phyloP scores from a whole-genome alignment of 176 grass and related monocot genomes.

The Chloris gayana region DNA sequence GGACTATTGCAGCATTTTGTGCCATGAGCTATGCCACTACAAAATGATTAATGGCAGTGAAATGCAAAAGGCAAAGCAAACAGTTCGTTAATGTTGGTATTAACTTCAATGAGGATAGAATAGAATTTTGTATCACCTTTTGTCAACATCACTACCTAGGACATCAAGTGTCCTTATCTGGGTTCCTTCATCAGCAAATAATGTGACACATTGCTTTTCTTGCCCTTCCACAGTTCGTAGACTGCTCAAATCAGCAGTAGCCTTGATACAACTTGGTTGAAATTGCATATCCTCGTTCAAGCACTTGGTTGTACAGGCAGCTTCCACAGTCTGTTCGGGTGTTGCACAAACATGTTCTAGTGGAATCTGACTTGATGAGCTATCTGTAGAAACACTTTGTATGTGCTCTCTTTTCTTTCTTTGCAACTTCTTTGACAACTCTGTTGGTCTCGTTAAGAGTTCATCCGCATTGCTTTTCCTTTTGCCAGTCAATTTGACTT shows the following conservation, averaged over 20 bases:
- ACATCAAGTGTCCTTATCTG: neutral
- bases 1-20: neutral
- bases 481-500: constrained; percentile 20
- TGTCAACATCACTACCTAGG: neutral
- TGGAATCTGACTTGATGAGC: neutral
- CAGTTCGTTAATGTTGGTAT: neutral
- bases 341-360: neutral
- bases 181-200: neutral
- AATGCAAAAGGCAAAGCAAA: neutral
- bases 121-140: constrained; percentile 34
- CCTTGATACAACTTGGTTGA: neutral
- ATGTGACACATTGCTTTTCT: neutral
- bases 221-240: constrained; percentile 4
- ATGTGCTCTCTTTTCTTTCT: neutral
- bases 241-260: constrained; percentile 9
- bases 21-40: neutral
- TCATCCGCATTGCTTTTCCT: neutral
- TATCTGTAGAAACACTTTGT: neutral
- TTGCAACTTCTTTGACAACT: neutral
- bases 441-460: neutral
- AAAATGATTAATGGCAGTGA: neutral
- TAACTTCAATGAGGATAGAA: neutral
- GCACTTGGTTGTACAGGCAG: neutral
- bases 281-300: constrained; percentile 5
- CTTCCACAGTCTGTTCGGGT: neutral